These are phyloP conservation scores for Phytophthora crassamura DNA, from an alignment of 352 stramenopile genomes.

Conservation along the genomic window DNA sequence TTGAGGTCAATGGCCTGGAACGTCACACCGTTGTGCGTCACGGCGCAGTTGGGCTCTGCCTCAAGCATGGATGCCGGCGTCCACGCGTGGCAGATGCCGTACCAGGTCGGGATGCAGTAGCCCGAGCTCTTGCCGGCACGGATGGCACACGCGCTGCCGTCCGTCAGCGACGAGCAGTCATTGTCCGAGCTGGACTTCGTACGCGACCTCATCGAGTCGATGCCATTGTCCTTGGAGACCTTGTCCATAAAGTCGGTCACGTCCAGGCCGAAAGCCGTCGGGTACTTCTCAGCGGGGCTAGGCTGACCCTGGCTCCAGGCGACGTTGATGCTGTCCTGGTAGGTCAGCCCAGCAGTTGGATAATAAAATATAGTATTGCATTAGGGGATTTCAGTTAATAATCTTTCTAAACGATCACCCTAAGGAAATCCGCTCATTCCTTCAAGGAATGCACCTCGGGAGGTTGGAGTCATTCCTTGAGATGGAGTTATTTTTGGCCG, in stretches of 20 bases:
- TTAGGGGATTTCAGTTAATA: constrained; percentile 41
- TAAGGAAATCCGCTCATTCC: too few species aligned
- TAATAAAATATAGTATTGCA: too few species aligned
- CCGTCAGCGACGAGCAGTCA: constrained; percentile 29
- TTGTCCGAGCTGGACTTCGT: constrained; percentile 21
- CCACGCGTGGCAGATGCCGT: constrained; percentile 63
- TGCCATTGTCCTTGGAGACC: constrained; percentile 41
- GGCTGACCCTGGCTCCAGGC: constrained; percentile 32
- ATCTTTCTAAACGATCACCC: too few species aligned
- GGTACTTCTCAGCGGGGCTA: constrained; percentile 58
- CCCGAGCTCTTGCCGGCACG: constrained; percentile 30
- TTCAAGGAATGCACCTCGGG: too few species aligned
- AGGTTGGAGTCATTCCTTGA: too few species aligned
- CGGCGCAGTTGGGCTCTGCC: constrained; percentile 47
- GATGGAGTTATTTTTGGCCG: too few species aligned
- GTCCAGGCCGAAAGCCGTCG: constrained; percentile 48
- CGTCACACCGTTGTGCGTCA: constrained; percentile 52
- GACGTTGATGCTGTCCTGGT: constrained; percentile 66
- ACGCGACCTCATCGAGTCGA: constrained; percentile 42
- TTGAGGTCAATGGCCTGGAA: constrained; percentile 63
- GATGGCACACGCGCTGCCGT: constrained; percentile 37
- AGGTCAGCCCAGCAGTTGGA: too few species aligned
- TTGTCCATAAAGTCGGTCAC: constrained; percentile 44
- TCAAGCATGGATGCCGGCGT: constrained; percentile 48
- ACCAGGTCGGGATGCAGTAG: constrained; percentile 61